Evolutionary conservation across 2,329 filamentous ascomycete genomes (phyloP).

Genomic region (Cladophialophora chaetospira): DNA sequence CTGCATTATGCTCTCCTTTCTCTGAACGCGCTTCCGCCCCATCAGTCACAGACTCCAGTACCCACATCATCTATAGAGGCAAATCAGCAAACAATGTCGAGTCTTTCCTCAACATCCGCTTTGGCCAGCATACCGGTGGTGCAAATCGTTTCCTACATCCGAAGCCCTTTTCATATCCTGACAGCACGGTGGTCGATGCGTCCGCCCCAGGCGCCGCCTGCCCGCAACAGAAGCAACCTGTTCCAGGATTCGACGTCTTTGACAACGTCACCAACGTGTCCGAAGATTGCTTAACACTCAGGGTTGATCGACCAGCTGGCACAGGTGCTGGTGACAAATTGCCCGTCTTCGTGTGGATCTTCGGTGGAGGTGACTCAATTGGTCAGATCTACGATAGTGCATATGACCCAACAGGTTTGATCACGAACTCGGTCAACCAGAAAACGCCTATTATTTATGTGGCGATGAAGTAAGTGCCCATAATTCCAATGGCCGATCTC

Average conservation of each 20-base stretch:
- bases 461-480: constrained; percentile 14
- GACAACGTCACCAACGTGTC: constrained; percentile 29
- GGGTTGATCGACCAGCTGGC: constrained; percentile 25
- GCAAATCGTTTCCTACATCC: constrained; percentile 35
- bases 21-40: not conserved
- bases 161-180: constrained; percentile 29
- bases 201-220: constrained; percentile 30
- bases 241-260: constrained; percentile 1
- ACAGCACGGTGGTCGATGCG: constrained; percentile 30
- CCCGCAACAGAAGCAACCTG: constrained; percentile 16
- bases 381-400: not conserved
- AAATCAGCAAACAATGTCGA: constrained; percentile 29
- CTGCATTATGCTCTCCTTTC: not conserved
- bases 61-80: constrained; percentile 26
- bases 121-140: constrained; percentile 33
- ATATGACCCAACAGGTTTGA: constrained; percentile 2
- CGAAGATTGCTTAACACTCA: constrained; percentile 40
- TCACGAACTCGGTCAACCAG: constrained; percentile 7
- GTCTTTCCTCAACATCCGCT: constrained; percentile 32
- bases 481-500: not conserved
- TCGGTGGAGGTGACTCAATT: constrained; percentile 22
- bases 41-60: not conserved
- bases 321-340: constrained; percentile 26
- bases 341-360: constrained; percentile 34
- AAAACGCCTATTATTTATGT: constrained; percentile 18